These are phyloP conservation scores for Daldinia childiae DNA, from an alignment of 495 filamentous ascomycete genomes.

Conservation along the genomic window DNA sequence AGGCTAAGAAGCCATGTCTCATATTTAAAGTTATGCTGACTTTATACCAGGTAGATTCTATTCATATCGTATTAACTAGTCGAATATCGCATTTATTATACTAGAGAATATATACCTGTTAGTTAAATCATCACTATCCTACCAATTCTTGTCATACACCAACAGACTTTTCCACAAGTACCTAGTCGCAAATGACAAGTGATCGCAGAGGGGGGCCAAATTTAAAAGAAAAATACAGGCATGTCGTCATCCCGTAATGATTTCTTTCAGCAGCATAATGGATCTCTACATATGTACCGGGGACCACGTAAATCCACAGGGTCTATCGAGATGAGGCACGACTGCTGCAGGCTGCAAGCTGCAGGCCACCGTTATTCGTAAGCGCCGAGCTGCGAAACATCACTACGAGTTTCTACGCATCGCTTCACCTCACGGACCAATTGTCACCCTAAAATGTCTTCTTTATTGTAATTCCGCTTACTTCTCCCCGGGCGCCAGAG, in stretches of 20 bases:
- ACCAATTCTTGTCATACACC: too few relatives aligned
- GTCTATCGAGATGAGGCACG: conserved; percentile 21
- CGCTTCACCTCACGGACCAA: conserved; percentile 17
- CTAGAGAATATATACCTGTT: too few relatives aligned
- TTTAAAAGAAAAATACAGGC: conserved; percentile 1
- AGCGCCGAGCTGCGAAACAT: conserved; percentile 28
- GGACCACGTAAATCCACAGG: conserved; percentile 22
- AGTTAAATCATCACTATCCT: too few relatives aligned
- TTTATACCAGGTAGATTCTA: conserved; percentile 18
- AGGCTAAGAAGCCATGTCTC: conserved; percentile 15
- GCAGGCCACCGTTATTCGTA: conserved; percentile 25
- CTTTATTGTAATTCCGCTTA: neutral
- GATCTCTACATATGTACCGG: conserved; percentile 25
- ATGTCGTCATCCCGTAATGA: conserved; percentile 35
- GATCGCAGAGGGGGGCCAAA: conserved; percentile 19
- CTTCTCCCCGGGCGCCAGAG: neutral
- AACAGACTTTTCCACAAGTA: neutral
- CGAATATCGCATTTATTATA: neutral
- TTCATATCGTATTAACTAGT: conserved; percentile 4
- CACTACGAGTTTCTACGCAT: conserved; percentile 4
- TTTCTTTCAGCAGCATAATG: conserved; percentile 22
- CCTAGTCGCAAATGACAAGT: neutral
- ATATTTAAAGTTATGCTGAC: conserved; percentile 9
- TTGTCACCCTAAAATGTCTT: neutral
- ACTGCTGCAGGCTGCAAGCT: neutral